phyloP scores from a whole-genome alignment of 306 rosid species.

The Cicer yamashitae region DNA sequence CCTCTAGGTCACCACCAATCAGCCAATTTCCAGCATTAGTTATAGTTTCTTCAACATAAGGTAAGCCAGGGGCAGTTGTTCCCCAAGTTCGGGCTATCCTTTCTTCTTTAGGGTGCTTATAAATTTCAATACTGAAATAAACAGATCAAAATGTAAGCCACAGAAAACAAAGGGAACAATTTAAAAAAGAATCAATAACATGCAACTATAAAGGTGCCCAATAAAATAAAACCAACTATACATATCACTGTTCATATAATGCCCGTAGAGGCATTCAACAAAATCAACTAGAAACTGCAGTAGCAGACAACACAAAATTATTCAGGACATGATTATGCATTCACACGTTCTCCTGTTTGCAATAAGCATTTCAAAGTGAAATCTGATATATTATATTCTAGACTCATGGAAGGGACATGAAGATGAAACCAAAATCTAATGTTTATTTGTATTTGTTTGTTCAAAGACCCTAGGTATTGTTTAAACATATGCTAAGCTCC shows the following conservation, averaged over 20 bases:
- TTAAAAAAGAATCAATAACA: not conserved
- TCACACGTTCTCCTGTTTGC: constrained; percentile 13
- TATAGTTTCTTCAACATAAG: constrained; percentile 88
- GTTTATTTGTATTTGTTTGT: not conserved
- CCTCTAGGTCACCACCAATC: constrained; percentile 98
- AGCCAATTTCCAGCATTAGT: constrained; percentile 89
- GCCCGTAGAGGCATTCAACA: not conserved
- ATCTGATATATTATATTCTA: constrained; percentile 1
- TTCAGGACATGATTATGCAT: constrained; percentile 8
- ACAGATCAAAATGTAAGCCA: constrained; percentile 41
- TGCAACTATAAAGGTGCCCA: not conserved
- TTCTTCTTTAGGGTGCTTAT: constrained; percentile 96
- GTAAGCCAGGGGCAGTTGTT: constrained; percentile 85
- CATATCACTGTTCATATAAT: not conserved
- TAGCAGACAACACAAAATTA: not conserved
- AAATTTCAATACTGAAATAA: constrained; percentile 82
- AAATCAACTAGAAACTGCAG: constrained; percentile 31
- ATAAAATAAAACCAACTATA: constrained; percentile 1
- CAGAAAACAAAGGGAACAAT: constrained; percentile 13
- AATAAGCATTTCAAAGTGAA: constrained; percentile 30
- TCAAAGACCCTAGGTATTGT: not conserved
- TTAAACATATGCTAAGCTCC: not conserved
- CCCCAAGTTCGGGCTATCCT: constrained; percentile 98
- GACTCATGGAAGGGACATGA: constrained; percentile 43
- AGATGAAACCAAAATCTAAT: not conserved